Conservation (phyloP, 2,329 filamentous ascomycete genomes). For the Coniochaeta pulveracea region DNA sequence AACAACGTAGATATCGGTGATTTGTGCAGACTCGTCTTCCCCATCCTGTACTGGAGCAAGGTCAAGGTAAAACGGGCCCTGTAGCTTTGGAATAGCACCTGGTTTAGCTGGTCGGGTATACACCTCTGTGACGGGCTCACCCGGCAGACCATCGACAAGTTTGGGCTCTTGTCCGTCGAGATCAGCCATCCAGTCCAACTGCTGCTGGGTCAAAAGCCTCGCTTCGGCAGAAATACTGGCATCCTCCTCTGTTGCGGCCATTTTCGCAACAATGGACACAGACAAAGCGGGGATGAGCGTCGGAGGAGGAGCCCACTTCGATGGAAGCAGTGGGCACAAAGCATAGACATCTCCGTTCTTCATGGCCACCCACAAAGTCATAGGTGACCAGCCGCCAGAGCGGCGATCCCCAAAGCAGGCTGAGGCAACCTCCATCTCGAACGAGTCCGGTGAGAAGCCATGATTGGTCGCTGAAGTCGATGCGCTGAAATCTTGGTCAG, state of each 20-base stretch:
- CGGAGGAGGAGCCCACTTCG: constrained; percentile 69
- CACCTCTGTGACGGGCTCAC: constrained; percentile 40
- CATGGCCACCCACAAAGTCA: constrained; percentile 98
- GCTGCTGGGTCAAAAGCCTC: constrained; percentile 50
- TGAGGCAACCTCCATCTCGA: constrained; percentile 89
- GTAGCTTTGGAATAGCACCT: constrained; percentile 45
- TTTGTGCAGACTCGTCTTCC: constrained; percentile 42
- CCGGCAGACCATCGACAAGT: constrained; percentile 35
- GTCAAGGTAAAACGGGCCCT: constrained; percentile 50
- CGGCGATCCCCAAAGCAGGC: constrained; percentile 62
- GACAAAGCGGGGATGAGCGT: constrained; percentile 73
- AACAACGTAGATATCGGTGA: constrained; percentile 52
- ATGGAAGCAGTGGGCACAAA: constrained; percentile 78
- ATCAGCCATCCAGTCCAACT: constrained; percentile 57
- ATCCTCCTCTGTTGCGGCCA: constrained; percentile 51
- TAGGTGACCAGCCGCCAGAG: constrained; percentile 81
- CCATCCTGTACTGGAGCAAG: constrained; percentile 38
- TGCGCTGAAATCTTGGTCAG: constrained; percentile 74
- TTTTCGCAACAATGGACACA: constrained; percentile 68
- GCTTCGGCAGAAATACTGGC: constrained; percentile 36
- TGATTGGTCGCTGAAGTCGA: constrained; percentile 64
- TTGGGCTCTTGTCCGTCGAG: constrained; percentile 51
- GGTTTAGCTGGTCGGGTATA: constrained; percentile 46
- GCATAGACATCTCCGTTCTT: constrained; percentile 87
- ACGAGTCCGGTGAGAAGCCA: constrained; percentile 76